Evolutionary conservation across 306 rosid species (phyloP).

Genomic region (Morella rubra): DNA sequence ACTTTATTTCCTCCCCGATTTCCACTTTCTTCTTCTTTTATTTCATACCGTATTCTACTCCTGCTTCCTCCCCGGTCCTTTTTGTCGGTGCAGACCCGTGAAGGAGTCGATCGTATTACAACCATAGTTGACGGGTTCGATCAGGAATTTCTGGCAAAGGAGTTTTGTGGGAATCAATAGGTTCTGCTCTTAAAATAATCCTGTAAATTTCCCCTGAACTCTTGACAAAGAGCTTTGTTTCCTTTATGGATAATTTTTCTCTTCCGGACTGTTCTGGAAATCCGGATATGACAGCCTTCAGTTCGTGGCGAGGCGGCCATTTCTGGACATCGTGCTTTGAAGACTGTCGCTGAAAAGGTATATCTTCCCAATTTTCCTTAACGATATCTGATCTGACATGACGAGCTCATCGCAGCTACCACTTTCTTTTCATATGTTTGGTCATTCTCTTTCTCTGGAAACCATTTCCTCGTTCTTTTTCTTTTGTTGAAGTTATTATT

Average conservation of each 20-base stretch:
- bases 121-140: not conserved
- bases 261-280: not conserved
- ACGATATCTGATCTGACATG: too few species aligned
- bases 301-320: slow-evolving; percentile 3
- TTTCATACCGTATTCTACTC: not conserved
- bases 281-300: slow-evolving; percentile 5
- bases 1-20: not conserved
- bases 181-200: too few species aligned
- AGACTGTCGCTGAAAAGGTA: not conserved
- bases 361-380: too few species aligned
- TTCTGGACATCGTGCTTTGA: slow-evolving; percentile 3
- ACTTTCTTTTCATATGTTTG: not conserved
- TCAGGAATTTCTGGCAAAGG: not conserved
- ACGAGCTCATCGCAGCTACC: not conserved
- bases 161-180: not conserved
- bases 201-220: too few species aligned
- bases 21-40: not conserved
- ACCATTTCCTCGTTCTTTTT: too few species aligned
- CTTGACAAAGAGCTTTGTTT: not conserved
- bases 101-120: not conserved
- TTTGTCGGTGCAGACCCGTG: not conserved
- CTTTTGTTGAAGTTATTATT: too few species aligned
- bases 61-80: not conserved
- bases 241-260: not conserved
- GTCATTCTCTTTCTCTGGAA: not conserved